Evolutionary conservation across 805 yeast species (phyloP).

Genomic region (Lipomyces chichibuensis): DNA sequence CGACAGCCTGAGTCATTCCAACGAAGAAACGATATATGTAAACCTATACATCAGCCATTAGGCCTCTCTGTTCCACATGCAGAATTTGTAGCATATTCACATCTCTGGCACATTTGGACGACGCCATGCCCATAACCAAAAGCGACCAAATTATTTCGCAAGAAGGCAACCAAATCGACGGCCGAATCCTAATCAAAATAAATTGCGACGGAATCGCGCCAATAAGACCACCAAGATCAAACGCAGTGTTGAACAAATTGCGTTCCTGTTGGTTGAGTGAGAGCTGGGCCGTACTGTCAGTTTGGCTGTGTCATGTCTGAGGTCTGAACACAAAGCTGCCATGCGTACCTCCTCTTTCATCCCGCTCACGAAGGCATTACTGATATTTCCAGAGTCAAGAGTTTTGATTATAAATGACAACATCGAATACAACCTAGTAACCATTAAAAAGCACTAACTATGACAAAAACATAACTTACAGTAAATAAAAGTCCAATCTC

Average conservation of each 20-base stretch:
- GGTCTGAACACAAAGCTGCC: neutral
- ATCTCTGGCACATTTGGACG: conserved; percentile 36
- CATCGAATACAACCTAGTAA: conserved; percentile 8
- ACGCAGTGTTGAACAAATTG: conserved; percentile 37
- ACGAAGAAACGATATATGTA: conserved; percentile 41
- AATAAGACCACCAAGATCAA: conserved; percentile 41
- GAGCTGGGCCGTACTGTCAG: conserved; percentile 14
- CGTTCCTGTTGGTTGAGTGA: conserved; percentile 37
- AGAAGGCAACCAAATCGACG: conserved; percentile 40
- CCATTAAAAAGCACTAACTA: neutral
- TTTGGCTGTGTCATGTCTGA: neutral
- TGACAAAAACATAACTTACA: conserved; percentile 9
- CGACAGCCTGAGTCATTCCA: conserved; percentile 43
- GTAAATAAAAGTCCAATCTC: conserved; percentile 10
- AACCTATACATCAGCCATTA: conserved; percentile 29
- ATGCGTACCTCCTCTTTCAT: conserved; percentile 43
- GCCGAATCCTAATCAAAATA: conserved; percentile 39
- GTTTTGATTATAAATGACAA: conserved; percentile 47
- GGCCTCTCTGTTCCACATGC: too few relatives aligned
- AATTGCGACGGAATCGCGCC: conserved; percentile 44
- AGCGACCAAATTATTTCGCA: conserved; percentile 39
- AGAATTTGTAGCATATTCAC: neutral
- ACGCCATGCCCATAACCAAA: conserved; percentile 37
- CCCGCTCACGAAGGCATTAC: conserved; percentile 52
- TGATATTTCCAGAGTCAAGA: conserved; percentile 61